Conservation (phyloP, 305 asterid genomes). For the Euphrasia arctica region DNA sequence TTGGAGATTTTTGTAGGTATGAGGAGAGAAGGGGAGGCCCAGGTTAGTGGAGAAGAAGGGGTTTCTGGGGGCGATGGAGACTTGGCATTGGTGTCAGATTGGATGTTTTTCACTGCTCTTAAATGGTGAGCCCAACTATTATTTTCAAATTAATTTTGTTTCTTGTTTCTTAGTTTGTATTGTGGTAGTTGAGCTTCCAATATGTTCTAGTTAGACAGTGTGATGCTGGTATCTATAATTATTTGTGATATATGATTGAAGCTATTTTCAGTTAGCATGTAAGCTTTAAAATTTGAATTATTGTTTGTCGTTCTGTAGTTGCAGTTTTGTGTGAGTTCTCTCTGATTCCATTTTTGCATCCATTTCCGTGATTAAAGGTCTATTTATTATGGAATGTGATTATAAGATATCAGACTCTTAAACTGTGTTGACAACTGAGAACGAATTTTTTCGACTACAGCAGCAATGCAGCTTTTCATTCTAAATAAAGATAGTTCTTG, state of each 20-base stretch:
- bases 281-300: neutral
- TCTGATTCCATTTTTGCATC: neutral
- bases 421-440: neutral
- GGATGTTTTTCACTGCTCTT: conserved; percentile 78
- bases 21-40: conserved; percentile 45
- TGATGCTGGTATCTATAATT: neutral
- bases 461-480: neutral
- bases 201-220: neutral
- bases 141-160: conserved; percentile 8
- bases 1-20: conserved; percentile 49
- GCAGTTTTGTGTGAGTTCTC: neutral
- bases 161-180: conserved; percentile 1
- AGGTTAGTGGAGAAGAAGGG: conserved; percentile 38
- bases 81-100: conserved; percentile 68
- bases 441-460: neutral
- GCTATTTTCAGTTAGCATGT: neutral
- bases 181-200: neutral
- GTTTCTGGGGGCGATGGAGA: conserved; percentile 31
- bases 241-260: neutral
- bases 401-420: neutral
- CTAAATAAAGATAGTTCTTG: conserved; percentile 3
- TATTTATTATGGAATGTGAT: neutral
- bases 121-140: conserved; percentile 47
- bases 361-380: neutral
- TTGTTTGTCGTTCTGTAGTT: too few species aligned